Evolutionary conservation across 129 eudicot species (phyloP).

Genomic region (Tagetes erecta): DNA sequence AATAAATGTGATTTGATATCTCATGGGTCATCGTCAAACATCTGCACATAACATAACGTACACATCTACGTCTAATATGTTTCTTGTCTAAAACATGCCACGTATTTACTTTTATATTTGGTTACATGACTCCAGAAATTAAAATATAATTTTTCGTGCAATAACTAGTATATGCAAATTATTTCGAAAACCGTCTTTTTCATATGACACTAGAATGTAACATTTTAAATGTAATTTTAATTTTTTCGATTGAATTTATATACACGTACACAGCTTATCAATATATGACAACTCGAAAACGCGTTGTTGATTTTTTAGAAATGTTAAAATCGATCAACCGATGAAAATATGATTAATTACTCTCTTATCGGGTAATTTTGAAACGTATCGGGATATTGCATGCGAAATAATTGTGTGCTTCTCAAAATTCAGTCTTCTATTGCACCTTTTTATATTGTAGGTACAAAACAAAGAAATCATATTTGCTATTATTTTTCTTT

Average conservation of each 20-base stretch:
- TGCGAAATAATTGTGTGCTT: too few species aligned
- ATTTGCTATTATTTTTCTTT: too few species aligned
- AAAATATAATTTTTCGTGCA: not conserved
- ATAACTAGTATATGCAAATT: not conserved
- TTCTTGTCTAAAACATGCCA: not conserved
- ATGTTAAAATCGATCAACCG: not conserved
- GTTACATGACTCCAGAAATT: not conserved
- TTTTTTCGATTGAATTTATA: not conserved
- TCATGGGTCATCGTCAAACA: not conserved
- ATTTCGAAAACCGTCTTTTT: not conserved
- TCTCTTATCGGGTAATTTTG: not conserved
- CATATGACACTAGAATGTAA: not conserved
- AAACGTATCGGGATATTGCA: too few species aligned
- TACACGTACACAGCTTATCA: not conserved
- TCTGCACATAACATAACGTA: too few species aligned
- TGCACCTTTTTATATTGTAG: too few species aligned
- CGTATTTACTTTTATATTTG: not conserved
- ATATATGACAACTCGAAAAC: not conserved
- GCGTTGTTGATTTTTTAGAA: not conserved
- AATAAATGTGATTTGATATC: not conserved
- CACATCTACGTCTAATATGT: not conserved
- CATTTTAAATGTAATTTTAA: not conserved
- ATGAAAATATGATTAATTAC: not conserved
- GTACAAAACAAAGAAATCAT: too few species aligned
- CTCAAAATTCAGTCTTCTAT: too few species aligned